Percentiles rank a stretch among this genome's conserved stretches.
phyloP scores from a whole-genome alignment of 306 rosid genomes.

The Cotoneaster glaucophyllus region DNA sequence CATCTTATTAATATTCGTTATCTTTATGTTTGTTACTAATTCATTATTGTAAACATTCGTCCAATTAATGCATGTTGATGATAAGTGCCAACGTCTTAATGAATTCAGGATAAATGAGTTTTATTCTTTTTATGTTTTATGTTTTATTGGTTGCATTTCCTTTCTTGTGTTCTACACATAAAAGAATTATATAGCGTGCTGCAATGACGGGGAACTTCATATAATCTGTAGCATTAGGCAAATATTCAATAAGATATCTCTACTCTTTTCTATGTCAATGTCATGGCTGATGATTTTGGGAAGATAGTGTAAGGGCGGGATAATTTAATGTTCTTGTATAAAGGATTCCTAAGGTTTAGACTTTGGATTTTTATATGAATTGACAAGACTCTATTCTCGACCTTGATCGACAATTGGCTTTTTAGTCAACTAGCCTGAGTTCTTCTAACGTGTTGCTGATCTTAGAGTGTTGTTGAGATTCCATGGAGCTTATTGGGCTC shows the following conservation, averaged over 20 bases:
- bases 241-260: not conserved
- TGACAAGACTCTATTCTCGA: too few species aligned
- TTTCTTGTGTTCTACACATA: conserved; percentile 8
- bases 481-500: too few species aligned
- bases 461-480: too few species aligned
- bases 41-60: not conserved
- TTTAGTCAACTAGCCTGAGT: too few species aligned
- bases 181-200: not conserved
- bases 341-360: not conserved
- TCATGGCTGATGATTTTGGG: not conserved
- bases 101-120: conserved; percentile 30
- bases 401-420: too few species aligned
- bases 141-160: not conserved
- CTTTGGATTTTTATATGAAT: too few species aligned
- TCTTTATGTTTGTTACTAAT: not conserved
- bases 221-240: not conserved
- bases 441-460: too few species aligned
- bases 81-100: conserved; percentile 40
- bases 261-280: not conserved
- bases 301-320: not conserved
- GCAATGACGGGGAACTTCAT: conserved; percentile 1
- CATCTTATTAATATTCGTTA: not conserved
- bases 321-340: not conserved
- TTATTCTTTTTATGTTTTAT: conserved; percentile 9
- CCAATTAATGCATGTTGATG: not conserved